Conservation (phyloP, 1,139 yeast genomes). For the Scheffersomyces titani region DNA sequence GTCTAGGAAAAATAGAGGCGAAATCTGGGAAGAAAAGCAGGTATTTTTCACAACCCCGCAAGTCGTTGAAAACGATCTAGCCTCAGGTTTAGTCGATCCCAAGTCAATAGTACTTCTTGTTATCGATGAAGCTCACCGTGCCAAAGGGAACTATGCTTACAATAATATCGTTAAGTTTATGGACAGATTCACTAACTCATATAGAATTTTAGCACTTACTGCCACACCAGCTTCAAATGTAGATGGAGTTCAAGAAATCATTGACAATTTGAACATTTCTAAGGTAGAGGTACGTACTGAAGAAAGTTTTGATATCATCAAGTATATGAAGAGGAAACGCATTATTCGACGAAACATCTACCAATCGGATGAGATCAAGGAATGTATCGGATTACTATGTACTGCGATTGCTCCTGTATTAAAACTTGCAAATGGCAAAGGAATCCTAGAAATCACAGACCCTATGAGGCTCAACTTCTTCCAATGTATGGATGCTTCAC, state of each 20-base stretch:
- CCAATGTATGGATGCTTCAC: conserved; percentile 69
- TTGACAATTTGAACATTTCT: conserved; percentile 71
- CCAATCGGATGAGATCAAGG: conserved; percentile 52
- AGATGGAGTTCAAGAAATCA: conserved; percentile 85
- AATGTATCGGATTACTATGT: conserved; percentile 43
- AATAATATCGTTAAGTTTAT: conserved; percentile 75
- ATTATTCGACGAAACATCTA: conserved; percentile 61
- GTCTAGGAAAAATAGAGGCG: conserved; percentile 61
- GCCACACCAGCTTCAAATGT: conserved; percentile 94
- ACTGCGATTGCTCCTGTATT: conserved; percentile 67
- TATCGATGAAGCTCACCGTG: conserved; percentile 94
- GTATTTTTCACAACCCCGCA: conserved; percentile 97
- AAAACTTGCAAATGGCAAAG: conserved; percentile 61
- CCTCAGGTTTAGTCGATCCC: conserved; percentile 74
- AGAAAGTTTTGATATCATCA: conserved; percentile 73
- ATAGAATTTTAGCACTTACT: conserved; percentile 80
- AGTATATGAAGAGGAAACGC: conserved; percentile 72
- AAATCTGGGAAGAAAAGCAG: conserved; percentile 72
- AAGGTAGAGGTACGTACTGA: conserved; percentile 86
- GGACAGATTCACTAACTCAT: conserved; percentile 62
- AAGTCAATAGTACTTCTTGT: conserved; percentile 73
- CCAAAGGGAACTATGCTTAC: conserved; percentile 88
- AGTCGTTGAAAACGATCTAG: conserved; percentile 87
- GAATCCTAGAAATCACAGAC: conserved; percentile 62
- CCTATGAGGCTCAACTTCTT: conserved; percentile 72